Evolutionary conservation across 176 grass and related monocot species (phyloP), one percentile per base, ranked within the genome.

Genomic region (Oryza longistaminata): DNA sequence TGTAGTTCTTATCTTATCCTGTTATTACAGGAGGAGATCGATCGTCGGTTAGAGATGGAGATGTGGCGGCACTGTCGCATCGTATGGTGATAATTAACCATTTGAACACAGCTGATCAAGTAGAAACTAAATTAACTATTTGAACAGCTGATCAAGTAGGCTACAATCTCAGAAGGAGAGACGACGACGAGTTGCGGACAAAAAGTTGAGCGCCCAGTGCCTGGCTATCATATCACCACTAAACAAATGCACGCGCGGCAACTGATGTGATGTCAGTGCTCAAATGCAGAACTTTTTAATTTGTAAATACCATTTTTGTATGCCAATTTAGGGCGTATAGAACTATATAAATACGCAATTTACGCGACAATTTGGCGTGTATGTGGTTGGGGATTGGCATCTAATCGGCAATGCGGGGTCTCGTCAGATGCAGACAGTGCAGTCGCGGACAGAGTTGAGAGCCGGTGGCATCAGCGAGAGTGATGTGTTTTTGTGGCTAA

Each of bases 1-100:
- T 71, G 53, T 24, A 65, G 7, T 40, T 78, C 80, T 78, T 79
- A 83, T 78, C 80, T 78, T 79, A 83, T 68, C 86, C 66, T 83
- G 55, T 64, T 6, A 15, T 42, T 11, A 25, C 49, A 62, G 2
- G 39, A 58, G 22, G 26, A 21, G 52, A 17, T 4, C 73, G 52
- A 6, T 4, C 73, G 72, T 50, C 50, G 24, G 65, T 65, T 66
- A 75, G 22, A 66, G 58, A 15, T 11, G 43, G 43, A 43, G 37
- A 39, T 42, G 7, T 24, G 81, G 0, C 53, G 69, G 15, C 3
- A 48, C 81, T 17, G 82, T 7, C 48, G 26, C 26, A 27, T 27
- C 26, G 26, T 31, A 31, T 31, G 29, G 29, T 61, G 58, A 61
- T 22, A 60, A 22, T 61, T 64, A 74, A 10, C 70, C 64, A 50